A percentile compares a stretch with the other conserved stretches of the same genome.
Conservation (phyloP, 2,329 filamentous ascomycete genomes). For the Cytospora piceicola region DNA sequence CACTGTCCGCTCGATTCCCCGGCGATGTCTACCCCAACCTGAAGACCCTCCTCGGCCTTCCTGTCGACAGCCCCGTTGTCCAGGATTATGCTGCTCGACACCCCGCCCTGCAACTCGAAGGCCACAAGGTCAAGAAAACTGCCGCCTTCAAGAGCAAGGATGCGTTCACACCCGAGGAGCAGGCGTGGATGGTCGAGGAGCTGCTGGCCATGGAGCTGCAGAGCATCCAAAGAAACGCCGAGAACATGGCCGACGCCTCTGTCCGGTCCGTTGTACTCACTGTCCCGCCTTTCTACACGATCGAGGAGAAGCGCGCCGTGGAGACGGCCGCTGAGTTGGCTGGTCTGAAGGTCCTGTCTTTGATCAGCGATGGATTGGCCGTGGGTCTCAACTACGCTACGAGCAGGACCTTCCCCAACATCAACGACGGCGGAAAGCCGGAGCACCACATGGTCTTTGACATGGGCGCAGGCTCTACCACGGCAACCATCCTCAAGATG, state of each 20-base stretch:
- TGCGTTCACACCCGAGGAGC: constrained; percentile 63
- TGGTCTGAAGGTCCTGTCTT: constrained; percentile 79
- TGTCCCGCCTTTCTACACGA: constrained; percentile 86
- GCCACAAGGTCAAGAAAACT: constrained; percentile 65
- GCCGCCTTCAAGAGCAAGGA: constrained; percentile 79
- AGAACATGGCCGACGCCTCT: constrained; percentile 72
- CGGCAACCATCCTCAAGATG: constrained; percentile 86
- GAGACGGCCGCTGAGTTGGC: constrained; percentile 84
- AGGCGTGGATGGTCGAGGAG: constrained; percentile 83
- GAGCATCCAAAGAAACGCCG: constrained; percentile 87
- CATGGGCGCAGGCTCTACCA: constrained; percentile 95
- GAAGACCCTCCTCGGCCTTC: constrained; percentile 84
- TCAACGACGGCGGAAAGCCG: constrained; percentile 80
- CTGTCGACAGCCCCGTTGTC: constrained; percentile 62
- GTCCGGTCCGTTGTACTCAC: constrained; percentile 88
- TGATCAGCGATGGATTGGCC: constrained; percentile 88
- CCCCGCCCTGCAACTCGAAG: constrained; percentile 74
- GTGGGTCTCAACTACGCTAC: constrained; percentile 97
- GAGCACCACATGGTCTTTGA: constrained; percentile 95
- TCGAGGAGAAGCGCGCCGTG: constrained; percentile 86
- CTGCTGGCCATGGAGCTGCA: constrained; percentile 94
- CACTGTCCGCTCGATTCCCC: constrained; percentile 84
- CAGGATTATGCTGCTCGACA: constrained; percentile 75
- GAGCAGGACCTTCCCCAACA: constrained; percentile 81
- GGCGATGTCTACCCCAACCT: constrained; percentile 94